Evolutionary conservation across 208 protist species (phyloP).

Genomic region (Sergeia podlipaevii): DNA sequence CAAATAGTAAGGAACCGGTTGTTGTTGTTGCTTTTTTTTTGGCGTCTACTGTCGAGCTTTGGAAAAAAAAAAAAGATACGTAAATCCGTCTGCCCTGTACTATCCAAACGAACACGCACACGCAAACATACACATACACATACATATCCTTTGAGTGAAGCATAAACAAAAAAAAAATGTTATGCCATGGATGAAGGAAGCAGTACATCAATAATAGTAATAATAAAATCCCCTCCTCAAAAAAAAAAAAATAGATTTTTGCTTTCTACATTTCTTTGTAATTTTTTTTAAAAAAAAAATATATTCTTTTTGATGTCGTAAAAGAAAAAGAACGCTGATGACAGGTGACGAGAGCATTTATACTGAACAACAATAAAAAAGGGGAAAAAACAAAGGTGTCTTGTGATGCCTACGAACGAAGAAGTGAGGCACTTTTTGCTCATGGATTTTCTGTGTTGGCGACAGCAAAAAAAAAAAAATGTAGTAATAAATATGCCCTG

Average conservation of each 20-base stretch:
- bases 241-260: conserved; percentile 10
- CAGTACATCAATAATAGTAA: not conserved
- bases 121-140: no score
- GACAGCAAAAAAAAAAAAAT: conserved; percentile 2
- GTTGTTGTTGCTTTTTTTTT: no score
- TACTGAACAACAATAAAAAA: conserved; percentile 11
- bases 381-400: conserved; percentile 5
- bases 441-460: no score
- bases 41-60: no score
- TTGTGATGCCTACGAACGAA: no score
- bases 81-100: no score
- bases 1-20: no score
- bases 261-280: conserved; percentile 10
- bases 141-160: conserved; percentile 1
- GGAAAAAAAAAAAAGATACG: conserved; percentile 9
- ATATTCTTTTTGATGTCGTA: conserved; percentile 7
- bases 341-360: not conserved
- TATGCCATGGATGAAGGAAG: not conserved
- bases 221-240: not conserved
- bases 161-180: conserved; percentile 10
- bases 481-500: no score
- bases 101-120: no score
- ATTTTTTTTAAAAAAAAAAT: not conserved
- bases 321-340: conserved; percentile 4
- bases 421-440: no score